These are phyloP conservation scores for Melianthus villosus DNA, from an alignment of 441 rosid species.

Conservation along the genomic window DNA sequence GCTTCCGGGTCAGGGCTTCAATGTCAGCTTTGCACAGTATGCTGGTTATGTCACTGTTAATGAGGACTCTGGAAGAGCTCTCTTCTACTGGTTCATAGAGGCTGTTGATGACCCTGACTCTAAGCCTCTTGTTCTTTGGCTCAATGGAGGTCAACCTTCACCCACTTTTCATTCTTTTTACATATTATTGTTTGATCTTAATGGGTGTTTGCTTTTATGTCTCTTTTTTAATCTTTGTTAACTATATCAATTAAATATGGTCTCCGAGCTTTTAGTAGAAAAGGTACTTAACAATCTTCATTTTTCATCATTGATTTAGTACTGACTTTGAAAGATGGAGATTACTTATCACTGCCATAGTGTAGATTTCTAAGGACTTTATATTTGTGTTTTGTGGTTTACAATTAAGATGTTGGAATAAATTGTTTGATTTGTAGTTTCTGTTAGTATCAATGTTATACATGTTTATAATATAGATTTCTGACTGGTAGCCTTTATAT, in stretches of 20 bases:
- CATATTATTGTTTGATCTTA: neutral
- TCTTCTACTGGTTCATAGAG: slow-evolving; percentile 88
- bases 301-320: no score
- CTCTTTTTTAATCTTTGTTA: no score
- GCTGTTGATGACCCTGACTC: slow-evolving; percentile 53
- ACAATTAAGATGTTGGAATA: no score
- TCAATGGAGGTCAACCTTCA: slow-evolving; percentile 52
- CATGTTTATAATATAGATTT: slow-evolving; percentile 4
- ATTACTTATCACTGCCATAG: no score
- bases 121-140: slow-evolving; percentile 94
- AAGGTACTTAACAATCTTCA: no score
- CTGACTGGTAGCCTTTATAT: slow-evolving; percentile 4
- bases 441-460: no score
- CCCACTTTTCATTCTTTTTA: neutral
- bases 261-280: no score
- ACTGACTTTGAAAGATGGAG: no score
- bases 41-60: slow-evolving; percentile 81
- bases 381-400: no score
- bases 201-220: slow-evolving; percentile 1
- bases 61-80: slow-evolving; percentile 42
- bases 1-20: slow-evolving; percentile 81
- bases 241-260: no score
- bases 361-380: no score
- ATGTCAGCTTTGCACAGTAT: slow-evolving; percentile 55
- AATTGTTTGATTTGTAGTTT: no score